phyloP scores from a whole-genome alignment of 106 monocot species.

The Alisma plantagoaquatica region DNA sequence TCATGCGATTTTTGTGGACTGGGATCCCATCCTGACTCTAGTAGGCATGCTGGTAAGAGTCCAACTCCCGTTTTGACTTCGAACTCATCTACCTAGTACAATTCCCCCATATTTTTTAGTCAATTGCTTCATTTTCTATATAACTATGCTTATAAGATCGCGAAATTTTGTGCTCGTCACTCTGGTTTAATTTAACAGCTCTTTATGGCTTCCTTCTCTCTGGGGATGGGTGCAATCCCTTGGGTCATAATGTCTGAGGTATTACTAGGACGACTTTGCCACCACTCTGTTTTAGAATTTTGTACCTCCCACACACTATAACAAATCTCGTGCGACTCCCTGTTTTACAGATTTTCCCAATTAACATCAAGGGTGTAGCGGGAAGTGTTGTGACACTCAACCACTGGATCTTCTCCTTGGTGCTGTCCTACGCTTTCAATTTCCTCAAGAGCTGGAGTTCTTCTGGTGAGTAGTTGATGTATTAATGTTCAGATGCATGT shows the following conservation, averaged over 20 bases:
- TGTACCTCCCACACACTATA: not conserved
- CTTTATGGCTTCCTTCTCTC: slow-evolving; percentile 40
- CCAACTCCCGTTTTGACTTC: not conserved
- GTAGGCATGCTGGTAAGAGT: slow-evolving; percentile 46
- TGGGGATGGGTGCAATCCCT: slow-evolving; percentile 74
- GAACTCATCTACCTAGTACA: not conserved
- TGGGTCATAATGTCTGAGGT: slow-evolving; percentile 95
- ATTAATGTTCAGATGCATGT: not conserved
- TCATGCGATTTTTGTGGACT: slow-evolving; percentile 21
- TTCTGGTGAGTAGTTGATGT: slow-evolving; percentile 3
- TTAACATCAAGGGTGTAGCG: slow-evolving; percentile 1
- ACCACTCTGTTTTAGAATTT: not conserved
- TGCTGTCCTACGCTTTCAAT: slow-evolving; percentile 14
- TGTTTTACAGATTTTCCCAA: slow-evolving; percentile 22
- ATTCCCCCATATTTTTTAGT: not conserved
- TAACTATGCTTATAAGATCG: not conserved
- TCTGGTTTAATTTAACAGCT: slow-evolving; percentile 15
- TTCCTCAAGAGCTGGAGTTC: slow-evolving; percentile 17
- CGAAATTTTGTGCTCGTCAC: not conserved
- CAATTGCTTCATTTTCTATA: not conserved
- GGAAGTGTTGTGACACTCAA: slow-evolving; percentile 14
- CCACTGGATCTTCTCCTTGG: slow-evolving; percentile 12
- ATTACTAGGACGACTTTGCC: not conserved
- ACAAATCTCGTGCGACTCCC: not conserved
- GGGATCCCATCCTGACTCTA: slow-evolving; percentile 34